Conservation (phyloP, 2,329 filamentous ascomycete genomes). For the Tympanopsis confertula region DNA sequence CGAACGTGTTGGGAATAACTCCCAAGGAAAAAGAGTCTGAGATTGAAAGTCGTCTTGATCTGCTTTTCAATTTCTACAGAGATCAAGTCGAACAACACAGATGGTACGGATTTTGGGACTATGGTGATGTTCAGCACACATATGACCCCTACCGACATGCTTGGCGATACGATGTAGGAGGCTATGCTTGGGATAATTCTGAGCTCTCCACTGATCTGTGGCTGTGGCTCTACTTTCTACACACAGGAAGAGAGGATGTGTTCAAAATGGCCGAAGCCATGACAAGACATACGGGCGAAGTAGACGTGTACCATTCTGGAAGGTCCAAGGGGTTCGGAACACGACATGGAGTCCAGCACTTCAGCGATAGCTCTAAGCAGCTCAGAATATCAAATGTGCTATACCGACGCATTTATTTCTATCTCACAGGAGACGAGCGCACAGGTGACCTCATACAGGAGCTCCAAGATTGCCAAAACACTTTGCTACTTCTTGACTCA, state of each 20-base stretch:
- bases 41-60: conserved; percentile 40
- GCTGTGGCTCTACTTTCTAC: conserved; percentile 51
- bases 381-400: conserved; percentile 45
- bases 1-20: conserved; percentile 15
- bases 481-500: conserved; percentile 2
- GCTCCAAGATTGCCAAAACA: conserved; percentile 1
- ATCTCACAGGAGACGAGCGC: conserved; percentile 43
- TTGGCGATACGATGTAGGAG: conserved; percentile 53
- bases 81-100: conserved; percentile 40
- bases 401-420: conserved; percentile 46
- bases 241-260: conserved; percentile 42
- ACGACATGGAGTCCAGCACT: conserved; percentile 51
- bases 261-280: conserved; percentile 47
- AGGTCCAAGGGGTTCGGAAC: conserved; percentile 47
- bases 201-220: conserved; percentile 51
- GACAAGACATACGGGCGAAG: conserved; percentile 46
- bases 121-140: conserved; percentile 51
- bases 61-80: conserved; percentile 42
- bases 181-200: conserved; percentile 55
- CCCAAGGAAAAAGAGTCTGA: conserved; percentile 15
- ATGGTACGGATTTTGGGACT: conserved; percentile 54
- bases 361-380: conserved; percentile 48
- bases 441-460: conserved; percentile 40
- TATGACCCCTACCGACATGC: conserved; percentile 46
- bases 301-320: conserved; percentile 50